Conservation (phyloP, 345 rosid genomes). For the Clausena lansium region DNA sequence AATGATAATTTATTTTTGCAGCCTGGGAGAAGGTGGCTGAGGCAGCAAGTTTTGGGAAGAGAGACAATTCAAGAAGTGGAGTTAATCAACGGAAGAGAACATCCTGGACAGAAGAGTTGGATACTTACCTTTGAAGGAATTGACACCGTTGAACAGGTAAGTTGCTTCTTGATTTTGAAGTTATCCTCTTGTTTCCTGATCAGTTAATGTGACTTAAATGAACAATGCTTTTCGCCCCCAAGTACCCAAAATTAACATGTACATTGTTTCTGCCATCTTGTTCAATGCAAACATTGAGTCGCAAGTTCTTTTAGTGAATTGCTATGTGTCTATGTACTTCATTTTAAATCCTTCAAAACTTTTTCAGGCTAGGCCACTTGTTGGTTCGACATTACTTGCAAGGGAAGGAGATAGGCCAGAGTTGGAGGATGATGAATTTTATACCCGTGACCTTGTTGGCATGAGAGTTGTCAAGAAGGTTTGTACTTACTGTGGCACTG, state of each 20-base stretch:
- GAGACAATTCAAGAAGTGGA: constrained; percentile 69
- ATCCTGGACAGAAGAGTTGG: constrained; percentile 79
- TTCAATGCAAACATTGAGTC: background rate
- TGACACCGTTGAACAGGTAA: constrained; percentile 67
- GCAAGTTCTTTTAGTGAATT: background rate
- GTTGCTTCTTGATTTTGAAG: constrained; percentile 1
- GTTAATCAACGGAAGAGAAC: constrained; percentile 77
- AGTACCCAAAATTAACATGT: background rate
- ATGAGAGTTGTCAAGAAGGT: constrained; percentile 75
- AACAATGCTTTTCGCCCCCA: background rate
- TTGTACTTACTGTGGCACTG: constrained; percentile 13
- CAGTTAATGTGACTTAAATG: background rate
- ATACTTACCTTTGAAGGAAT: constrained; percentile 73
- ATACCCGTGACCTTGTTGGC: constrained; percentile 84
- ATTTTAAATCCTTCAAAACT: constrained; percentile 5
- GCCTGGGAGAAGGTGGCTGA: constrained; percentile 94
- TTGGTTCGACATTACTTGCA: constrained; percentile 81
- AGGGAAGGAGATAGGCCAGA: constrained; percentile 76
- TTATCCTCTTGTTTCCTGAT: background rate
- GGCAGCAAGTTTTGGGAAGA: constrained; percentile 57
- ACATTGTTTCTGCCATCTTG: background rate
- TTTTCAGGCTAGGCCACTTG: constrained; percentile 71
- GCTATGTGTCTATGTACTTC: background rate
- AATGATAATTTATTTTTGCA: constrained; percentile 19
- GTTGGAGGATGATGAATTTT: constrained; percentile 76